These are phyloP conservation scores for Thecaphora frezii DNA, from an alignment of 1,284 basidiomycete species.

Conservation along the genomic window DNA sequence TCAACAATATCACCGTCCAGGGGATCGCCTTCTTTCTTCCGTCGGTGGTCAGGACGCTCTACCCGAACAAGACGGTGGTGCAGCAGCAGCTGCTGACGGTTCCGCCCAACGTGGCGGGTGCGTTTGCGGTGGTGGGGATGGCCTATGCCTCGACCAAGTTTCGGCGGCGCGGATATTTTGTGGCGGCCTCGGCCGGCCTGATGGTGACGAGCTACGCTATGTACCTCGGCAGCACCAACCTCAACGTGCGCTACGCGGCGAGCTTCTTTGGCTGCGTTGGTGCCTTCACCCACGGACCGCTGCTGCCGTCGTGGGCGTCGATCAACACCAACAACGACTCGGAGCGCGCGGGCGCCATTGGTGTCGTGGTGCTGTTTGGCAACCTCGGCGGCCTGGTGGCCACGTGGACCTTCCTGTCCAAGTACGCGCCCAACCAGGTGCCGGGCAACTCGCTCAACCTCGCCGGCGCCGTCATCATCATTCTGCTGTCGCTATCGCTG, in stretches of 20 bases:
- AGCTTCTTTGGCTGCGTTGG: conserved; percentile 53
- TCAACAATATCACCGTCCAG: conserved; percentile 57
- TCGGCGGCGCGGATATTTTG: conserved; percentile 46
- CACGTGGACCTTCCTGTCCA: conserved; percentile 48
- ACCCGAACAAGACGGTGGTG: conserved; percentile 54
- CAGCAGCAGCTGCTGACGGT: conserved; percentile 59
- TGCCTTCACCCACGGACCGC: conserved; percentile 52
- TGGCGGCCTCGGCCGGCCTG: conserved; percentile 11
- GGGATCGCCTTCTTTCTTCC: conserved; percentile 57
- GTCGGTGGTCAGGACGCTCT: conserved; percentile 58
- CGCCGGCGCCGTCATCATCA: conserved; percentile 17
- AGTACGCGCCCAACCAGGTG: conserved; percentile 28
- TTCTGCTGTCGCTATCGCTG: conserved; percentile 9
- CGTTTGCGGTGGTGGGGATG: conserved; percentile 38
- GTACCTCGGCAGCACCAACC: conserved; percentile 40
- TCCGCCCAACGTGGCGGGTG: conserved; percentile 57
- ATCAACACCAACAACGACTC: conserved; percentile 55
- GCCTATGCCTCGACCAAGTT: conserved; percentile 56
- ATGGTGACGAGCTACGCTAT: conserved; percentile 56
- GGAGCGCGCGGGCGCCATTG: conserved; percentile 48
- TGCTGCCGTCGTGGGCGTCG: conserved; percentile 37
- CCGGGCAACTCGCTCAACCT: conserved; percentile 38
- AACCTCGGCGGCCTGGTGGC: conserved; percentile 54
- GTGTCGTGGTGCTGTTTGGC: conserved; percentile 47
- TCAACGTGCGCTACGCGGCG: conserved; percentile 46